Base-by-base conservation (phyloP, 139 green algal genomes). In the Penium margaritaceum region DNA sequence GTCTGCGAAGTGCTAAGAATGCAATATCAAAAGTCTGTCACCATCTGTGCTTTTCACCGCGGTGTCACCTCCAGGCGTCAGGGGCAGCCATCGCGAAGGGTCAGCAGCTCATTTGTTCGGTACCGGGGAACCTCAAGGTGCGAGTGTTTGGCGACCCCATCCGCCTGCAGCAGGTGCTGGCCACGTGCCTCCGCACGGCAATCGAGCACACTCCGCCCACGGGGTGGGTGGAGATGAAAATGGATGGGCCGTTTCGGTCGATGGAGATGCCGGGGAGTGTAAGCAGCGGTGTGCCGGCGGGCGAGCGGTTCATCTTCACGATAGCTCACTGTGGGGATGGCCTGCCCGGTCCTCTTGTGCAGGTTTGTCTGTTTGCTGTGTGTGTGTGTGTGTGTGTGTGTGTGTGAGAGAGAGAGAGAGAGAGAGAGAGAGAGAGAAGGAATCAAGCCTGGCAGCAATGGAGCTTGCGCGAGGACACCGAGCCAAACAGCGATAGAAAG, bases 101-200 rank as follows among this genome's bases (percentile, higher is more conserved):
- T 15, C 55, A 64, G 27, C 55, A 36, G 12, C 55, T 64, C 6
- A 15, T 38, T 5, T 38, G 55, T 9, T 38, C 29, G 27, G 55
- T 64, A 36, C 55, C 55, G 24, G 21, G 27, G 27, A 15, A 15
- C 30, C 29, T 64, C 27, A 35, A 15, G 30, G 27, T 64, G 27
- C 55, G 55, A 35, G 55, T 64, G 21, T 64, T 64, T 32, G 55
- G 55, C 4, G 55, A 64, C 27, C 34, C 35, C 33, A 53, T 34
- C 2, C 62, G 62, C 5, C 5, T 68, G 33, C 62, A 68, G 21
- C 62, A 68, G 12, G 62, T 68, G 7, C 55, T 64, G 1, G 55
- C 55, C 30, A 64, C 55, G 30, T 64, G 27, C 30, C 27, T 64
- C 9, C 55, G 55, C 55, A 64, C 55, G 7, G 55, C 55, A 4